Conservation (phyloP, 306 rosid genomes). For the Quercus variabilis region DNA sequence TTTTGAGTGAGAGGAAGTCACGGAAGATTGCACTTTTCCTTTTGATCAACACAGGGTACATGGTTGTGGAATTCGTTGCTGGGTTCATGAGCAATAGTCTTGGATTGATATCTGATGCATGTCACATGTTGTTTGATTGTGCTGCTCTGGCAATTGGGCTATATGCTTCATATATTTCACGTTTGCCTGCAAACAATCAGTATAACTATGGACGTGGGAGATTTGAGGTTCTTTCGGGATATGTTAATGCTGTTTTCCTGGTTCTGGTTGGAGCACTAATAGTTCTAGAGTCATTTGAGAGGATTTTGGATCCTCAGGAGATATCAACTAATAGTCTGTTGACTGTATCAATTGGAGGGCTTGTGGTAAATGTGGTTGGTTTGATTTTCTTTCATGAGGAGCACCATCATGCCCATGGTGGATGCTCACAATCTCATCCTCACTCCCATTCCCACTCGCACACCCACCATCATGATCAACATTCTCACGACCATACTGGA, state of each 20-base stretch:
- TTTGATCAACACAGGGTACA: slow-evolving; percentile 74
- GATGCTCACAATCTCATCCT: slow-evolving; percentile 53
- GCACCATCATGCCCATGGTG: slow-evolving; percentile 96
- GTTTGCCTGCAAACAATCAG: slow-evolving; percentile 77
- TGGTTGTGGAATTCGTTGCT: slow-evolving; percentile 88
- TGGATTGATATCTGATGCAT: slow-evolving; percentile 90
- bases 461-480: slow-evolving; percentile 22
- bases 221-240: slow-evolving; percentile 92
- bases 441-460: slow-evolving; percentile 25
- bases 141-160: slow-evolving; percentile 96
- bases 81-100: slow-evolving; percentile 97
- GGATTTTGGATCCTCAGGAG: slow-evolving; percentile 94
- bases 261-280: slow-evolving; percentile 91
- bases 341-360: slow-evolving; percentile 85
- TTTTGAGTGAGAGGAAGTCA: slow-evolving; percentile 87
- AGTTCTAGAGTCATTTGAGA: slow-evolving; percentile 85
- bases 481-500: slow-evolving; percentile 28
- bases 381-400: slow-evolving; percentile 91
- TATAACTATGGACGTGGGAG: slow-evolving; percentile 88
- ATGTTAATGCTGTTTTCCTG: slow-evolving; percentile 81
- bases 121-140: slow-evolving; percentile 98
- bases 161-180: slow-evolving; percentile 91
- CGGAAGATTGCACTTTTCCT: slow-evolving; percentile 89
- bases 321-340: slow-evolving; percentile 76
- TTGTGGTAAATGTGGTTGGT: slow-evolving; percentile 77